Percentiles rank a stretch among this genome's conserved stretches.
These are phyloP conservation scores for Chalaropsis ovoidea DNA, from an alignment of 2,329 filamentous ascomycete species.

Conservation along the genomic window DNA sequence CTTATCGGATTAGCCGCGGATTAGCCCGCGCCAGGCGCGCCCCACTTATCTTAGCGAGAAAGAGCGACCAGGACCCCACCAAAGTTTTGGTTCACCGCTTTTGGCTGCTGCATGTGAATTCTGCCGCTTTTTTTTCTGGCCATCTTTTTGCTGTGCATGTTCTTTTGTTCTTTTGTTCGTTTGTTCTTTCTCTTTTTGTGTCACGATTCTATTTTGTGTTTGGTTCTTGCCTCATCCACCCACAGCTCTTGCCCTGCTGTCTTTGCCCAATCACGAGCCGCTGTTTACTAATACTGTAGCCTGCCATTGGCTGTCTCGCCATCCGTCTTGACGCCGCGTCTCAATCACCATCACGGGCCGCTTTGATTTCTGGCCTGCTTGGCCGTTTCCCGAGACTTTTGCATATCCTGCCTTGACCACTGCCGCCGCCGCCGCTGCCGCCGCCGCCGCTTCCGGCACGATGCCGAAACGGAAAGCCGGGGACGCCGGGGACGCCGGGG, in stretches of 20 bases:
- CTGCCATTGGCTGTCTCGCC: too few species aligned
- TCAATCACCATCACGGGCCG: too few species aligned
- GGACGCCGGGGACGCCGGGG: neutral
- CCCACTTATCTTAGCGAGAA: slow-evolving; percentile 8
- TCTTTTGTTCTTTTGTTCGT: neutral
- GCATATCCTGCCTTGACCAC: neutral
- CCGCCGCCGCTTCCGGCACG: neutral
- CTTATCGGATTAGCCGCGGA: slow-evolving; percentile 22
- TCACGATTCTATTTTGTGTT: neutral
- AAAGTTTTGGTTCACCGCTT: slow-evolving; percentile 15
- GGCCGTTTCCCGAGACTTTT: neutral
- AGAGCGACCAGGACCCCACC: neutral
- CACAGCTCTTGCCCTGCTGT: too few species aligned
- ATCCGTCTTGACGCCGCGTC: too few species aligned
- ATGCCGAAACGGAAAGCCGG: slow-evolving; percentile 13
- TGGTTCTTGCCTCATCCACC: too few species aligned
- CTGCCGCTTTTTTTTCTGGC: slow-evolving; percentile 10
- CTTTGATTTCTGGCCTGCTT: too few species aligned
- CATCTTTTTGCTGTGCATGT: neutral
- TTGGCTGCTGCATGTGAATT: slow-evolving; percentile 1
- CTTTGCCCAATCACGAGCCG: too few species aligned
- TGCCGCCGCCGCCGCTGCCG: neutral
- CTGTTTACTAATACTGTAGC: too few species aligned
- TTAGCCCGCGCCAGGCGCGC: neutral
- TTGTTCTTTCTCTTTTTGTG: neutral